These are phyloP conservation scores for Ailanthus altissimus DNA, from an alignment of 345 rosid genomes.

Conservation along the genomic window DNA sequence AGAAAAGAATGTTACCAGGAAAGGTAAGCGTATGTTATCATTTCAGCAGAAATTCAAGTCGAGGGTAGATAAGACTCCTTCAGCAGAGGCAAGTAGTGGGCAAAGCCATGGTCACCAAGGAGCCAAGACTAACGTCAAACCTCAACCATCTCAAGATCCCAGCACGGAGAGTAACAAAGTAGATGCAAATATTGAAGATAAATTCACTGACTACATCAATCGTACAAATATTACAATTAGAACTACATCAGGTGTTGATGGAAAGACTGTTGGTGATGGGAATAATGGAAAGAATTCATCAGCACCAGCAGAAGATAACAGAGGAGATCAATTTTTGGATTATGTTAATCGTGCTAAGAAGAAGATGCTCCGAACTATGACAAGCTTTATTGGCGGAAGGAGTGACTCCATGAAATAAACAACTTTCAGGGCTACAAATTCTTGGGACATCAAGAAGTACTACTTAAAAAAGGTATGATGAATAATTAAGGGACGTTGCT, in stretches of 20 bases:
- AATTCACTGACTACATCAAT: conserved; percentile 29
- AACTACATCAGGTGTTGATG: background rate
- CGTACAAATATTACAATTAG: conserved; percentile 33
- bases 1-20: background rate
- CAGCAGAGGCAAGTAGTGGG: background rate
- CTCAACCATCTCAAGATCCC: background rate
- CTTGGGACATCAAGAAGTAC: background rate
- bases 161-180: conserved; percentile 10
- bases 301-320: conserved; percentile 7
- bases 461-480: background rate
- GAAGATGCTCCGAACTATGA: conserved; percentile 33
- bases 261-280: conserved; percentile 6
- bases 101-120: background rate
- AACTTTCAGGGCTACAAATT: background rate
- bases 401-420: conserved; percentile 25
- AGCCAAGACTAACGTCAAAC: background rate
- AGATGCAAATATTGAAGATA: conserved; percentile 26
- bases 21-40: no score
- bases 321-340: conserved; percentile 27
- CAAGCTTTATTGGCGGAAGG: conserved; percentile 24
- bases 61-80: background rate
- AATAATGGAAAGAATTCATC: background rate
- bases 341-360: conserved; percentile 31
- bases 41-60: background rate
- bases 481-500: conserved; percentile 4